Base-by-base conservation (phyloP, 768 basidiomycete species). In the Strobilomyces echinocephalus region DNA sequence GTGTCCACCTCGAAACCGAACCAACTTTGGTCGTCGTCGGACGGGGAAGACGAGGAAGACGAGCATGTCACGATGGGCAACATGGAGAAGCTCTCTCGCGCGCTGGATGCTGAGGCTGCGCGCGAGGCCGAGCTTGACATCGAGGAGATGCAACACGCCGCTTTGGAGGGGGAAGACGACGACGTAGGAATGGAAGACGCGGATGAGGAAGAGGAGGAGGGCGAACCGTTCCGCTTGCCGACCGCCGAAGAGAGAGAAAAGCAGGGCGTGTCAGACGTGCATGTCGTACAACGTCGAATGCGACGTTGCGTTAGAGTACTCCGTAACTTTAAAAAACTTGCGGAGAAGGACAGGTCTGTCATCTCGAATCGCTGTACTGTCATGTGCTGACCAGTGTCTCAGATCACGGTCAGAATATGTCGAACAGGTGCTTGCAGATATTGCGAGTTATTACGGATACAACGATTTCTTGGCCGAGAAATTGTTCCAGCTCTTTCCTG, bases 391-490 rank as follows among this genome's bases (percentile, higher is more conserved):
- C 34, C 40, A 12, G 20, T 48, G 40, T 47, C 20, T 16, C 64
- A 97, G 95, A 59, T 81, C 91, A 55, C 80, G 97, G 31, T 82
- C 91, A 33, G 95, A 99, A 64, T 95, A 97, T 59, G 79, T 88
- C 30, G 84, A 87, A 39, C 95, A 97, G 68, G 74, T 99, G 45
- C 73, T 94, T 11, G 76, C 84, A 26, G 97, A 99, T 62, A 93
- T 98, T 60, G 85, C 85, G 24, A 93, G 82, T 64, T 98, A 99
- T 74, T 98, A 97, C 66, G 97, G 97, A 28, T 99, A 99, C 74
- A 98, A 97, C 62, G 86, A 88, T 7, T 98, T 94, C 74, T 79
- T 99, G 41, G 83, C 87, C 2, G 93, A 95, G 66, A 98, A 98
- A 72, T 75, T 99, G 15, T 95, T 97, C 76, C 84, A 88, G 56